These are phyloP conservation scores for Metroxylon sagu DNA, from an alignment of 176 grass and related monocot genomes.

Conservation along the genomic window DNA sequence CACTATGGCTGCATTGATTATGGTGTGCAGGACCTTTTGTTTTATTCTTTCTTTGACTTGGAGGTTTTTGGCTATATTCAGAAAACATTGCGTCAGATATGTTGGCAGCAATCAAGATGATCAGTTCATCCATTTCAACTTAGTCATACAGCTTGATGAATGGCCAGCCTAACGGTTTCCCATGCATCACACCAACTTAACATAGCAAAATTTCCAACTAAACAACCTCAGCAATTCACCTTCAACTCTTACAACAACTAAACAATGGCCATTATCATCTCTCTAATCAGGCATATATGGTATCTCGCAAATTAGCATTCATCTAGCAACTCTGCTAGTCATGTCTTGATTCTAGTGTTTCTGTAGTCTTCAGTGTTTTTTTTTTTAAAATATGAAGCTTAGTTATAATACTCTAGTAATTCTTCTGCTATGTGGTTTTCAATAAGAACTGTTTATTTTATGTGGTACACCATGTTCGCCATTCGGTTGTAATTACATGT, in stretches of 20 bases:
- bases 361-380: slow-evolving; percentile 23
- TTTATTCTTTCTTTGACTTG: slow-evolving; percentile 41
- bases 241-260: slow-evolving; percentile 69
- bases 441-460: slow-evolving; percentile 28
- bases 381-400: slow-evolving; percentile 7
- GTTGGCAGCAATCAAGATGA: slow-evolving; percentile 65
- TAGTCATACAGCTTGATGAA: slow-evolving; percentile 63
- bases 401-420: too few species aligned
- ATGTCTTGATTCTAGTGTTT: slow-evolving; percentile 33
- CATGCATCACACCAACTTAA: slow-evolving; percentile 72
- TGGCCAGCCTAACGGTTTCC: slow-evolving; percentile 58
- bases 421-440: slow-evolving; percentile 30
- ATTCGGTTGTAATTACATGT: neutral
- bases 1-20: slow-evolving; percentile 9
- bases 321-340: slow-evolving; percentile 33
- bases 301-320: slow-evolving; percentile 53
- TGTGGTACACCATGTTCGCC: slow-evolving; percentile 4
- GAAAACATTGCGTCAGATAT: slow-evolving; percentile 61
- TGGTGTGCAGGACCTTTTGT: slow-evolving; percentile 14
- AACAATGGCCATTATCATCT: slow-evolving; percentile 51
- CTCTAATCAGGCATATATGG: slow-evolving; percentile 41
- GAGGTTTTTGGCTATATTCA: slow-evolving; percentile 81
- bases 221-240: slow-evolving; percentile 56
- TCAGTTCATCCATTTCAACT: slow-evolving; percentile 63
- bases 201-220: slow-evolving; percentile 62